Evolutionary conservation across 306 rosid genomes (phyloP), one percentile per base, ranked within the genome.

Genomic region (Arachis hypogaea): DNA sequence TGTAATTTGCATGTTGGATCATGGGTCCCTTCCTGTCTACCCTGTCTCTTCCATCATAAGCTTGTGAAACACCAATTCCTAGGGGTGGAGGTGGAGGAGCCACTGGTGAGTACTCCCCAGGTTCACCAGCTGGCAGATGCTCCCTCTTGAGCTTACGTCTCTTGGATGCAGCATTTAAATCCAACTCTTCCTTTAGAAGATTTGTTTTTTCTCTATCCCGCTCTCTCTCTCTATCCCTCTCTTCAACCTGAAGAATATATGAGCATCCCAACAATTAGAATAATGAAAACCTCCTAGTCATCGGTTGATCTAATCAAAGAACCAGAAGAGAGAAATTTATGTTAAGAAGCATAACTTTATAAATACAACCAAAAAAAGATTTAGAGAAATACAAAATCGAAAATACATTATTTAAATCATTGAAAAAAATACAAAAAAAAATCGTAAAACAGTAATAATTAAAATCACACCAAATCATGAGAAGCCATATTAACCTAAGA

Each of bases 111-210:
- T 85, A 94, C 79, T 94, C 99, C 12, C 99, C 99, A 16, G 96
- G 86, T 77, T 94, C 99, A 69, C 76, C 85, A 1, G 86, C 38
- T 56, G 95, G 84, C 50, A 83, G 77, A 71, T 94, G 97, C 77
- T 94, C 99, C 84, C 98, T 86, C 78, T 94, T 94, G 47, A 92
- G 96, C 74, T 94, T 94, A 50, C 96, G 92, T 79, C 92, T 88
- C 90, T 94, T 94, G 43, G 96, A 88, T 68, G 88, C 93, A 2
- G 90, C 96, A 29, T 64, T 83, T 59, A 83, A 79, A 8, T 92
- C 98, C 79, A 86, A 73, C 5, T 94, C 99, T 75, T 94, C 99
- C 80, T 92, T 94, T 80, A 81, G 78, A 77, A 89, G 72, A 80
- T 50, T 94, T 38, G 87, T 82, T 69, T 94, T 94, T 69, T 94